Percentiles rank a stretch among this genome's conserved stretches.
These are phyloP conservation scores for Colletotrichum chlorophyti DNA, from an alignment of 2,329 filamentous ascomycete genomes.

Conservation along the genomic window DNA sequence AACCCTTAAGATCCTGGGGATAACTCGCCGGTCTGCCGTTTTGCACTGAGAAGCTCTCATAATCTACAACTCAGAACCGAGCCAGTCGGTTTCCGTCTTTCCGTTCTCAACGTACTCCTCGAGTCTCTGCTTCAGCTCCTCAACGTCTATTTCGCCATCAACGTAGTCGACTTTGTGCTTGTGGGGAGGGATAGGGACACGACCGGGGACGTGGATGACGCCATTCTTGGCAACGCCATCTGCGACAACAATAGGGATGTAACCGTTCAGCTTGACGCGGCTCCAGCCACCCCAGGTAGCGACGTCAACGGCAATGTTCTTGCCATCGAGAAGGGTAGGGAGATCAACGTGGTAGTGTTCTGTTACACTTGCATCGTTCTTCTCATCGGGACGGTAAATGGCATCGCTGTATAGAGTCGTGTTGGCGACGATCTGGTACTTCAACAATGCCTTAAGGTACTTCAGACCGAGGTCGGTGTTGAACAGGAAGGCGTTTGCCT, in stretches of 20 bases:
- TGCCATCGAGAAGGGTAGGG: slow-evolving; percentile 72
- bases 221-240: slow-evolving; percentile 81
- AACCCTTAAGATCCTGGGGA: not conserved
- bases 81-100: slow-evolving; percentile 6
- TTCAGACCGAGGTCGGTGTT: slow-evolving; percentile 72
- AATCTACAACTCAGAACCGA: slow-evolving; percentile 14
- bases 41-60: too few relatives aligned
- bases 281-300: slow-evolving; percentile 71
- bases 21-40: not conserved
- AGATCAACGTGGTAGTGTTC: slow-evolving; percentile 73
- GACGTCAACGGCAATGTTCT: slow-evolving; percentile 75
- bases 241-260: slow-evolving; percentile 66
- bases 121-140: slow-evolving; percentile 65
- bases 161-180: slow-evolving; percentile 45
- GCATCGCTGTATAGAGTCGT: slow-evolving; percentile 85
- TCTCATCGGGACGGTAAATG: slow-evolving; percentile 64
- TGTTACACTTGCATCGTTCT: slow-evolving; percentile 39
- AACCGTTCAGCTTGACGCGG: slow-evolving; percentile 78
- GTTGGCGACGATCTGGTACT: slow-evolving; percentile 80
- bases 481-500: slow-evolving; percentile 86
- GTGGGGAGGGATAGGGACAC: slow-evolving; percentile 79
- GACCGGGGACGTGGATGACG: slow-evolving; percentile 78
- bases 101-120: slow-evolving; percentile 48
- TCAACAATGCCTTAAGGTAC: slow-evolving; percentile 78
- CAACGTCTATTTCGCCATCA: slow-evolving; percentile 59